Evolutionary conservation across 345 rosid species (phyloP), one percentile per base, ranked within the genome.

Genomic region (Populus ilicifolia): DNA sequence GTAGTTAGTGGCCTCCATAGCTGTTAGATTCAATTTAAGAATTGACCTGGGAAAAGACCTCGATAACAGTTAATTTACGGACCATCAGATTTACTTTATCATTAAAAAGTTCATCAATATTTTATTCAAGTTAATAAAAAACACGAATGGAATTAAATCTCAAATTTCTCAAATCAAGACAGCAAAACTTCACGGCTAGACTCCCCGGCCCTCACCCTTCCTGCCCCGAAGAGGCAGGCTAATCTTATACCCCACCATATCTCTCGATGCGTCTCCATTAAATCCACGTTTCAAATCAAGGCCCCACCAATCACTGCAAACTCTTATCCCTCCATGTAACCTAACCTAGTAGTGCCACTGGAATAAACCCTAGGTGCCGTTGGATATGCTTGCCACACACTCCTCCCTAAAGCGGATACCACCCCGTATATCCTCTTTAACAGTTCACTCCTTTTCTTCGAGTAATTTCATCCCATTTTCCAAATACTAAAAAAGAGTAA

Each of bases 361-460:
- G 86, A 78, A 88, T 86, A 75, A 81, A 77, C 73, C 67, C 50
- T 72, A 10, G 79, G 82, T 77, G 78, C 84, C 82, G 69, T 69
- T n/a, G 89, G 88, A 88, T 84, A 86, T 88, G 84, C 89, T 25
- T 18, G 76, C 44, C 67, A 75, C 71, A 35, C n/a, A 21, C 12
- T 11, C 64, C 8, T 7, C 39, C 39, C 35, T 25, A 39, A 39
- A 2, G 35, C 75, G 80, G 79, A 64, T 71, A 72, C 54, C 17
- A 69, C 70, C 73, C 67, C 73, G 89, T 62, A 82, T 85, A 84
- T 84, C 84, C 85, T 62, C 35, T 33, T 33, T 4, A 33, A 33
- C 5, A 33, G 5, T 4, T 41, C 2, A 10, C 44, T 41, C 44
- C 0, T 13, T 65, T 4, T 14, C 72, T n/a, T 62, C 43, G 29